phyloP scores from a whole-genome alignment of 768 basidiomycete genomes.

The Amanita fuliginea region DNA sequence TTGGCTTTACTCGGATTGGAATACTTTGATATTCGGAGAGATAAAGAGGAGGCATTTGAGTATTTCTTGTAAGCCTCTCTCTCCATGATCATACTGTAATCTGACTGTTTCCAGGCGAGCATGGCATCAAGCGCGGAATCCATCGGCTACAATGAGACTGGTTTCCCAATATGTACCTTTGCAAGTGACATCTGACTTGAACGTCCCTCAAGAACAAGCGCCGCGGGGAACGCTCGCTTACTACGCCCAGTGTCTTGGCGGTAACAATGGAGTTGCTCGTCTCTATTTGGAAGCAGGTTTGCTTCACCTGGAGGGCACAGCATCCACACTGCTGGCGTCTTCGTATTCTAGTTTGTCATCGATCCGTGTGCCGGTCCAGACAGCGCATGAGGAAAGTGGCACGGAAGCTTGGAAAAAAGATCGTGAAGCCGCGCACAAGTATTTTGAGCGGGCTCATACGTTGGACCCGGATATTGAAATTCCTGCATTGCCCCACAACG shows the following conservation, averaged over 20 bases:
- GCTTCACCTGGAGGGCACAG: conserved; percentile 73
- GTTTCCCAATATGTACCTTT: conserved; percentile 64
- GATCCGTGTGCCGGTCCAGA: conserved; percentile 50
- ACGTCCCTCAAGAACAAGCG: conserved; percentile 23
- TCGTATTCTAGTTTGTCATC: conserved; percentile 73
- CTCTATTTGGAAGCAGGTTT: conserved; percentile 73
- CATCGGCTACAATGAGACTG: conserved; percentile 69
- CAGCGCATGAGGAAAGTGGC: conserved; percentile 42
- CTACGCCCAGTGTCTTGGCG: conserved; percentile 58
- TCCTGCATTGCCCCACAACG: conserved; percentile 45
- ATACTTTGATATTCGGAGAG: conserved; percentile 61
- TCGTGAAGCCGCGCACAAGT: conserved; percentile 56
- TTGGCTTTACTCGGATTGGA: conserved; percentile 63
- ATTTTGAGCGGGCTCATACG: conserved; percentile 58
- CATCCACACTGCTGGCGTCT: conserved; percentile 56
- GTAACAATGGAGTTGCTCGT: conserved; percentile 53
- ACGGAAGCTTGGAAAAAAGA: conserved; percentile 69
- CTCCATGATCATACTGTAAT: background rate
- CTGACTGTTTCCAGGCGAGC: conserved; percentile 42
- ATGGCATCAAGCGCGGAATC: conserved; percentile 69
- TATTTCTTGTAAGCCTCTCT: conserved; percentile 58
- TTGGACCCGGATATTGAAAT: conserved; percentile 59
- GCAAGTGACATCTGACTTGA: conserved; percentile 29
- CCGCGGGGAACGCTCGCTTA: conserved; percentile 46
- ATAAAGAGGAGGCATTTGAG: conserved; percentile 72